These are phyloP conservation scores for Penicillium argentinense DNA, from an alignment of 495 filamentous ascomycete genomes.

Conservation along the genomic window DNA sequence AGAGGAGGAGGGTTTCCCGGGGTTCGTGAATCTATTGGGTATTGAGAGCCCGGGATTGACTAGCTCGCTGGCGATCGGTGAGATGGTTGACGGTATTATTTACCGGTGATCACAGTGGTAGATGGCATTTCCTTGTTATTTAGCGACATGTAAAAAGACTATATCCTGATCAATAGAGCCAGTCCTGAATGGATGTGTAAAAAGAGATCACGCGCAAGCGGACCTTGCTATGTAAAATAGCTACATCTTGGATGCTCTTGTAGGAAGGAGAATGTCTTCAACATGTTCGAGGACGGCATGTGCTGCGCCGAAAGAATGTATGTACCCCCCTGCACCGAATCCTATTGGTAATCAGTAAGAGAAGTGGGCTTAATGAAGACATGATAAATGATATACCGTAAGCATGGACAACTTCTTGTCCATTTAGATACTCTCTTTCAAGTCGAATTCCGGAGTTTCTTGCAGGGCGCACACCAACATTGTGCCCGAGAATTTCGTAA, in stretches of 20 bases:
- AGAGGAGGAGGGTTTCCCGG: conserved; percentile 75
- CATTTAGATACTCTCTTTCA: conserved; percentile 21
- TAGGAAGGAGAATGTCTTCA: not conserved
- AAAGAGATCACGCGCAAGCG: no score
- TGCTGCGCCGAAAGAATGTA: not conserved
- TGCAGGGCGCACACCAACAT: conserved; percentile 28
- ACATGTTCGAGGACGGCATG: not conserved
- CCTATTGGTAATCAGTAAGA: no score
- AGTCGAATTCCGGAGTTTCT: conserved; percentile 31
- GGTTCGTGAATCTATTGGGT: conserved; percentile 90
- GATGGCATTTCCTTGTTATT: not conserved
- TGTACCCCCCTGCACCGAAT: not conserved
- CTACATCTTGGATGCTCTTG: not conserved
- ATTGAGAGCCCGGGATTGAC: conserved; percentile 97
- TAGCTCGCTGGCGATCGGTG: conserved; percentile 83
- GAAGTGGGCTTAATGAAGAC: not conserved
- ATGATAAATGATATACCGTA: conserved; percentile 19
- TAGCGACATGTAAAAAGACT: not conserved
- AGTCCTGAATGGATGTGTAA: no score
- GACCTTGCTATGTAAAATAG: not conserved
- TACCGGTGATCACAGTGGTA: conserved; percentile 44
- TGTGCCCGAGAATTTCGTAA: conserved; percentile 19
- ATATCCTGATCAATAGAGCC: no score
- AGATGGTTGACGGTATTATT: conserved; percentile 73
- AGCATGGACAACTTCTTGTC: conserved; percentile 31